Evolutionary conservation across 2,329 filamentous ascomycete species (phyloP), one percentile per base, ranked within the genome.

Genomic region (Epichloe hybrida): DNA sequence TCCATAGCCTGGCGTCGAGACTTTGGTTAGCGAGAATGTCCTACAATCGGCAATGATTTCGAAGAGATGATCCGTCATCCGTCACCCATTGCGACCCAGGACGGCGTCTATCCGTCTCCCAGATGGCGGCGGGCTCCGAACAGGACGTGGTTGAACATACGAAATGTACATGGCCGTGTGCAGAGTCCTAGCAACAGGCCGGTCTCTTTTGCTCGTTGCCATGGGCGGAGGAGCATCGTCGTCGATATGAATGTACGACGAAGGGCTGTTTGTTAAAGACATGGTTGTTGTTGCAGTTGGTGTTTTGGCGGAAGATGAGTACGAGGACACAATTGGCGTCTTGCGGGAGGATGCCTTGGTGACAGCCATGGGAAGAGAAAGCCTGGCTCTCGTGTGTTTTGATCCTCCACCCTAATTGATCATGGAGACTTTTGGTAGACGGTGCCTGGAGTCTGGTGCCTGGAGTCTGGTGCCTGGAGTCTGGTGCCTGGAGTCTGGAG

Each of bases 1-100:
- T 94, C 88, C 88, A 95, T 62, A 80, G 77, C 50, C 75, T 77
- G 39, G 7, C 20, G 20, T 17, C 12, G 46, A 5, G 36, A 35
- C 15, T 11, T 17, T 11, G 5, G 44, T 51, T 34, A 46, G 15
- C 36, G 15, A 37, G 15, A 31, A 39, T 41, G 23, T 42, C 13
- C 17, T 20, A 20, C 23, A 42, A 23, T 12, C n/a, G 40, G 40
- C 20, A 8, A 23, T 42, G 38, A 9, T 31, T 31, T 20, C 40
- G 2, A 13, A 27, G 27, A 27, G 7, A 27, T 27, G 27, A 27
- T 27, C 27, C 27, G 8, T 27, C 27, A 27, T 27, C 27, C 27
- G 8, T 27, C 27, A 27, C 27, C 17, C 34, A 35, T 27, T 27
- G 34, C 9, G 17, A 17, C 35, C n/a, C 23, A 34, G 36, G 27